Base-by-base conservation (phyloP, 2,329 filamentous ascomycete genomes). In the Westerdykella ornata region DNA sequence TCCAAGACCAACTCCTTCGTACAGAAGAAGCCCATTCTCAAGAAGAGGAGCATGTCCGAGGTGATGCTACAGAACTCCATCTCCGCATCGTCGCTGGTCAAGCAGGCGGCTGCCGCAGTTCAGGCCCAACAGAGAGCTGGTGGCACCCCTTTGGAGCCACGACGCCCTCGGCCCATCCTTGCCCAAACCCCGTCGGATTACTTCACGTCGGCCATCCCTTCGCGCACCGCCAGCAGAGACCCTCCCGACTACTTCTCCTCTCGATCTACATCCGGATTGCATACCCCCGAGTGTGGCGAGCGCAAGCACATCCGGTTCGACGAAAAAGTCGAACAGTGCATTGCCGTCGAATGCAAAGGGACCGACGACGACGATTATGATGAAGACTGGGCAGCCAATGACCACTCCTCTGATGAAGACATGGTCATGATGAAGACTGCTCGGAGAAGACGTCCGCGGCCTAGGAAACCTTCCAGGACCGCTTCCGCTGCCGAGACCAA, bases 1-100 rank as follows among this genome's bases (percentile, higher is more conserved):
- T 81, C 78, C 12, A 79, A 78, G 39, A 76, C 72, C 30, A 78
- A 74, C 51, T 88, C 86, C 0, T 84, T 88, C 48, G 68, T 84
- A 34, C 79, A 80, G 54, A 88, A 89, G 68, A 95, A 95, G 68
- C 87, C 89, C 1, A 97, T 97, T 45, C 69, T 98, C 44, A 97
- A 97, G 71, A 97, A 96, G 74, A 80, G 89, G 51, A 95, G 87
- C 66, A 90, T 94, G 75, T 97, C 90, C 0, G 90, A 97, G 66
- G 78, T 94, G 32, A 95, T 97, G 80, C 76, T 97, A 7, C 88
- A 95, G 62, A 79, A 83, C 47, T 96, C 89, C 0, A 66, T 96
- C 6, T 94, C 89, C 1, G 82, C 87, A 1, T 90, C 89, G 2
- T 95, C 89, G 4, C 74, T 97, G 13, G 71, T 97, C 14, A 90